Evolutionary conservation across 345 rosid species (phyloP), one percentile per base, ranked within the genome.

Genomic region (Boechera retrofracta): DNA sequence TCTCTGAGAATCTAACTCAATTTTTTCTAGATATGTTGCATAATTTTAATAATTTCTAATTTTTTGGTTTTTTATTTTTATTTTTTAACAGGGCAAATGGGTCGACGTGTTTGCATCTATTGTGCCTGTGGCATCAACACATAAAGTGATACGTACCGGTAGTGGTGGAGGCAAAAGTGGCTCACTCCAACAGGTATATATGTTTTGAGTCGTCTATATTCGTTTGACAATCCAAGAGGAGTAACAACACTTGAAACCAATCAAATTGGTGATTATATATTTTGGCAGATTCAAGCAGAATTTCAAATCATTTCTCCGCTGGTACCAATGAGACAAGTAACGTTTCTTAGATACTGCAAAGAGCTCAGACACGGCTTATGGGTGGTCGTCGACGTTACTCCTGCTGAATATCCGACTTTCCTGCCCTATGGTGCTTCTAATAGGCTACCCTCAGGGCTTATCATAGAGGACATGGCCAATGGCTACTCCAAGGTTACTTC

Each of bases 381-480:
- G 98, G 86, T 79, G 15, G 86, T 91, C 41, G 97, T 86, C 18
- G 95, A 93, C 75, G 87, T 91, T 16, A 64, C 77, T 86, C 98
- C 16, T 48, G 78, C 31, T 42, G 16, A 72, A 44, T 16, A 55
- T 66, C 18, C 62, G 6, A 66, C 56, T 57, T 51, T 76, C 10
- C 52, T 21, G 1, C 7, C 74, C 42, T 42, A 64, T 47, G 38
- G 39, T 8, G 77, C 47, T 58, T 84, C 86, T 66, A 73, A 73
- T 76, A 85, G 87, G 72, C 87, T 88, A 74, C 98, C 94, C 29
- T 93, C 94, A 44, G 97, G 98, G 55, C 83, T 88, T 60, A 62
- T 93, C 42, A 36, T 93, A 28, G 84, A 87, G 72, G 91, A 87
- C 60, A 78, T 85, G 77, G 77, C 65, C 32, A 83, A 83, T 71